These are phyloP conservation scores for Rhizopus arrhizus DNA, from an alignment of 371 early-diverging fungal species.

Conservation along the genomic window DNA sequence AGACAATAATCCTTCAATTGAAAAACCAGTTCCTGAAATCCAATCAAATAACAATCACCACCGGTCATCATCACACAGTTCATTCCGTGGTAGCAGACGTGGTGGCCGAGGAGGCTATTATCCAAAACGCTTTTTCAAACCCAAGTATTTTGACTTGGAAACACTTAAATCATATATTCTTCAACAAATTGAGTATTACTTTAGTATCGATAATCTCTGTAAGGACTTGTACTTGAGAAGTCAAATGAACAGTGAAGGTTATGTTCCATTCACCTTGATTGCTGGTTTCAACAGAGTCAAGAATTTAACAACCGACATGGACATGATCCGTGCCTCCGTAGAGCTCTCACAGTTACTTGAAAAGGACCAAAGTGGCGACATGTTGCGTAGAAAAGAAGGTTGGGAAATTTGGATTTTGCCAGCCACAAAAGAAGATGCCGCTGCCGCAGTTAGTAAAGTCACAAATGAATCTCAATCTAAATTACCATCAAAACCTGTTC, in stretches of 20 bases:
- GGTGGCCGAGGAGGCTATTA: conserved; percentile 27
- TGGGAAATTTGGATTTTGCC: conserved; percentile 74
- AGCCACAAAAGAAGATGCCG: conserved; percentile 8
- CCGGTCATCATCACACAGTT: neutral
- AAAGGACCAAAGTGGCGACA: conserved; percentile 30
- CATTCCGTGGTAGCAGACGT: conserved; percentile 31
- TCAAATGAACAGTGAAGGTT: conserved; percentile 82
- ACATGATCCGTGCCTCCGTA: conserved; percentile 58
- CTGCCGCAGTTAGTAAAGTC: neutral
- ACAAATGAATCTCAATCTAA: neutral
- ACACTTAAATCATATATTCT: conserved; percentile 50
- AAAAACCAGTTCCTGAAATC: neutral
- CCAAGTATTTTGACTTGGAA: conserved; percentile 39
- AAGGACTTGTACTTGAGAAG: conserved; percentile 86
- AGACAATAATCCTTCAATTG: neutral
- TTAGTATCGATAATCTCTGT: conserved; percentile 90
- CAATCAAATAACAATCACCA: neutral
- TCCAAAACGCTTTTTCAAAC: conserved; percentile 25
- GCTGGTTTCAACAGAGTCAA: conserved; percentile 84
- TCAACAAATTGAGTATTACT: conserved; percentile 81
- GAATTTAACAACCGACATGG: conserved; percentile 60
- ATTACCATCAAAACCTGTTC: neutral
- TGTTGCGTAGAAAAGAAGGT: conserved; percentile 63
- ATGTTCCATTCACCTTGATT: conserved; percentile 68
- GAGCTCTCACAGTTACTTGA: conserved; percentile 50